Conservation (phyloP, 805 yeast species). For the Priceomyces castillae region DNA sequence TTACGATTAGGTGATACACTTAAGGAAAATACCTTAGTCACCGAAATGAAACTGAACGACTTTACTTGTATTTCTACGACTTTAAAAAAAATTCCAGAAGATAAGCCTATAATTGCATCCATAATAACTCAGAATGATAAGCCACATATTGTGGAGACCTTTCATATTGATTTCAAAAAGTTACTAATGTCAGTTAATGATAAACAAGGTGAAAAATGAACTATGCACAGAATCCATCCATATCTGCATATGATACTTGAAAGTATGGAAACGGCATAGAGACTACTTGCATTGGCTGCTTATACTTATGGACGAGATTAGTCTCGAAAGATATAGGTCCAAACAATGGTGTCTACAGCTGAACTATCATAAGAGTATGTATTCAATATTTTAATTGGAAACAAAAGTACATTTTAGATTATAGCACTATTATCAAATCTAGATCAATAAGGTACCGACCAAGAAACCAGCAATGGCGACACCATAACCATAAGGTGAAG, state of each 20-base stretch:
- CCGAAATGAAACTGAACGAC: slow-evolving; percentile 1
- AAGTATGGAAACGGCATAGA: no score
- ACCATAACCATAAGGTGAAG: slow-evolving; percentile 13
- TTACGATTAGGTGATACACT: not conserved
- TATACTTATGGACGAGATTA: no score
- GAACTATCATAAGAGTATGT: no score
- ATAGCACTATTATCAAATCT: slow-evolving; percentile 1
- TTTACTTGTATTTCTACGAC: slow-evolving; percentile 13
- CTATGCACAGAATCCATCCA: no score
- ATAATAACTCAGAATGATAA: slow-evolving; percentile 11
- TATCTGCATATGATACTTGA: no score
- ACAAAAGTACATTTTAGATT: not conserved
- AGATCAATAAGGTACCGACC: slow-evolving; percentile 21
- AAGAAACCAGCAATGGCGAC: slow-evolving; percentile 16
- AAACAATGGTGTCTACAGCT: no score
- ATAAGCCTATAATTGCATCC: slow-evolving; percentile 17
- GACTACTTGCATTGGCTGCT: no score
- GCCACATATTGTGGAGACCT: not conserved
- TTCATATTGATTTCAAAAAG: slow-evolving; percentile 6
- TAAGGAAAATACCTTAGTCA: slow-evolving; percentile 1
- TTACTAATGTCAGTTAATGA: not conserved
- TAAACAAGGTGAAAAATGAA: no score
- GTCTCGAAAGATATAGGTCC: no score
- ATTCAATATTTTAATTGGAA: slow-evolving; percentile 4
- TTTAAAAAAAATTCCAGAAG: slow-evolving; percentile 2